Conservation (phyloP, 352 stramenopile genomes). For the Elongisporangium senticosum region DNA sequence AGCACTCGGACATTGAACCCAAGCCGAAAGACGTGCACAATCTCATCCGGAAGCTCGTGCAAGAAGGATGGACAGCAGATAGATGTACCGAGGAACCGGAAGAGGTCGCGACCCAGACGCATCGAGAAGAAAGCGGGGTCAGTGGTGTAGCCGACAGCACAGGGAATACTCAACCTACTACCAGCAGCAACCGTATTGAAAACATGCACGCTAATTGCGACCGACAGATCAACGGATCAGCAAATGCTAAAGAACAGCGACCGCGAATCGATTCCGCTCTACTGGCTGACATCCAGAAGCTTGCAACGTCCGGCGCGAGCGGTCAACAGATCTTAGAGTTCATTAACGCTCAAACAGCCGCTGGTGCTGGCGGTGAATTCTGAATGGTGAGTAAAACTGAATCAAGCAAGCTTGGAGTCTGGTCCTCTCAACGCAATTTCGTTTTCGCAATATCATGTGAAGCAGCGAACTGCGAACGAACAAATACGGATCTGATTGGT, state of each 20-base stretch:
- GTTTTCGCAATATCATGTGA: not conserved
- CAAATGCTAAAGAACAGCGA: not conserved
- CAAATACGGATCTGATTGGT: too few relatives aligned
- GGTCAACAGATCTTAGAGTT: not conserved
- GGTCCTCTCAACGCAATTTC: not conserved
- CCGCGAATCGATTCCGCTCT: not conserved
- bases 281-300: not conserved
- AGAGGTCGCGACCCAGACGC: not conserved
- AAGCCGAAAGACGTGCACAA: not conserved
- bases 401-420: not conserved
- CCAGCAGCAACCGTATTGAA: not conserved
- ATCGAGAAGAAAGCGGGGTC: not conserved
- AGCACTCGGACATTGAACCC: not conserved
- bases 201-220: not conserved
- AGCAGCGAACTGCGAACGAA: too few relatives aligned
- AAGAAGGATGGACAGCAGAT: not conserved
- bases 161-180: not conserved
- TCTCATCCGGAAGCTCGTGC: not conserved
- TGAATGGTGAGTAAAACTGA: not conserved
- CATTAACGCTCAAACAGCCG: not conserved
- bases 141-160: not conserved
- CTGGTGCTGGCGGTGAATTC: too few relatives aligned
- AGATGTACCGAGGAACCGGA: not conserved
- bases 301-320: not conserved
- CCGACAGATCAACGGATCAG: not conserved